Percentiles rank a stretch among this genome's conserved stretches.
These are phyloP conservation scores for Salix viminalis DNA, from an alignment of 345 rosid genomes.

Conservation along the genomic window DNA sequence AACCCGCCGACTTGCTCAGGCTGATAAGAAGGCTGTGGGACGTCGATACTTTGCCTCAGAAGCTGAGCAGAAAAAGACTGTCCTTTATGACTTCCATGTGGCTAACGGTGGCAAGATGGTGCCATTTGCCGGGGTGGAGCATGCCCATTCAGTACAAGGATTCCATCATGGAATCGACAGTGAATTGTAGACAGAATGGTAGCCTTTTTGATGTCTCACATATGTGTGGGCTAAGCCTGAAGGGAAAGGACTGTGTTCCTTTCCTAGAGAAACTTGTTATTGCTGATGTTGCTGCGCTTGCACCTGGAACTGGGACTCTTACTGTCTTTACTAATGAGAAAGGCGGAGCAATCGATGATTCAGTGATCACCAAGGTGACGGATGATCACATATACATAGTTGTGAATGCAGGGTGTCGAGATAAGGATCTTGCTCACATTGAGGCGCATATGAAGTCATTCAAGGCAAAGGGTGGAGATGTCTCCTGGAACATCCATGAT, in stretches of 20 bases:
- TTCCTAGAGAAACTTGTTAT: constrained; percentile 91
- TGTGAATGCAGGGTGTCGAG: constrained; percentile 98
- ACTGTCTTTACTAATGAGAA: constrained; percentile 92
- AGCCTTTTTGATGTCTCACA: constrained; percentile 90
- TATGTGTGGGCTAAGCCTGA: constrained; percentile 95
- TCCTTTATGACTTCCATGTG: constrained; percentile 78
- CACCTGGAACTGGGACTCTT: constrained; percentile 80
- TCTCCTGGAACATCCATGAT: constrained; percentile 92
- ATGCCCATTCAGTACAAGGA: constrained; percentile 99
- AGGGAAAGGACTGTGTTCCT: constrained; percentile 85
- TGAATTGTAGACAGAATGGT: constrained; percentile 88
- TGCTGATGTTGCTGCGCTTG: constrained; percentile 88
- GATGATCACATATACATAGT: constrained; percentile 83
- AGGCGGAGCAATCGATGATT: constrained; percentile 95
- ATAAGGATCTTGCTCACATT: constrained; percentile 95
- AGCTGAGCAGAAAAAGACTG: constrained; percentile 85
- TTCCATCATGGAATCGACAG: constrained; percentile 91
- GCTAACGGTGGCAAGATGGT: constrained; percentile 91
- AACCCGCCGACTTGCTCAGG: constrained; percentile 69
- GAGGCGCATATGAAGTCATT: constrained; percentile 94
- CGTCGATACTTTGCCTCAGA: constrained; percentile 72
- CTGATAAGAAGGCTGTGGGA: constrained; percentile 59
- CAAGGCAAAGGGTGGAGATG: constrained; percentile 89
- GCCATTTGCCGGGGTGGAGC: constrained; percentile 99
- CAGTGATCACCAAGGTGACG: constrained; percentile 84